Conservation (phyloP, 805 yeast species). For the Candida piceae region DNA sequence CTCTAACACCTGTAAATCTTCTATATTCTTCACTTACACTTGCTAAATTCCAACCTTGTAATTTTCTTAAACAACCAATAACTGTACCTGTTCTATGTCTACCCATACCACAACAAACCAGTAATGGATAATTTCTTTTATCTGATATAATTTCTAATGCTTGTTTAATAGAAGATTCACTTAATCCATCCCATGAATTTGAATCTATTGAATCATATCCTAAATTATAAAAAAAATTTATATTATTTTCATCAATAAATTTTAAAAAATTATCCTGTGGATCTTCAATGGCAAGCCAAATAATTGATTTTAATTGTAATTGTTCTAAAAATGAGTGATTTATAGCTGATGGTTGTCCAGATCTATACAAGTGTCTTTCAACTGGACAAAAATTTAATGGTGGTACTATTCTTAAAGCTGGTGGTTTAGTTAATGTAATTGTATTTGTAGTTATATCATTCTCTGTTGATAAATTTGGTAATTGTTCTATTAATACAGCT, state of each 20-base stretch:
- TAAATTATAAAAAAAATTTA: slow-evolving; percentile 77
- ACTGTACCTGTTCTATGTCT: slow-evolving; percentile 97
- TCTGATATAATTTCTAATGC: slow-evolving; percentile 75
- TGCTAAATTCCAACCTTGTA: slow-evolving; percentile 98
- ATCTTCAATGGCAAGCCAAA: slow-evolving; percentile 95
- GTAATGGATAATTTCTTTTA: slow-evolving; percentile 70
- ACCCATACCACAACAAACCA: slow-evolving; percentile 98
- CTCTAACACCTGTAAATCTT: slow-evolving; percentile 86
- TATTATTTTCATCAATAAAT: slow-evolving; percentile 68
- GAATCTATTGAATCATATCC: slow-evolving; percentile 44
- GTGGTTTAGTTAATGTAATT: slow-evolving; percentile 43
- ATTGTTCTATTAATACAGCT: slow-evolving; percentile 22
- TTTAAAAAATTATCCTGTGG: slow-evolving; percentile 85
- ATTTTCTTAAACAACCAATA: slow-evolving; percentile 83
- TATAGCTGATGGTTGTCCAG: slow-evolving; percentile 93
- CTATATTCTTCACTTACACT: slow-evolving; percentile 90
- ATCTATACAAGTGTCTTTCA: slow-evolving; percentile 76
- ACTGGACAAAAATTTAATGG: slow-evolving; percentile 96
- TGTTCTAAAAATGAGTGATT: slow-evolving; percentile 81
- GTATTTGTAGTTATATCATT: slow-evolving; percentile 16
- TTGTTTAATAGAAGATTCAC: slow-evolving; percentile 72
- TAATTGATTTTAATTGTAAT: slow-evolving; percentile 68
- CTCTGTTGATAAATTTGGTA: slow-evolving; percentile 19
- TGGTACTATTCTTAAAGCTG: slow-evolving; percentile 72
- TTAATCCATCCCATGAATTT: slow-evolving; percentile 95